Conservation (phyloP, 2,329 filamentous ascomycete species). For the Beauveria rudraprayagi region DNA sequence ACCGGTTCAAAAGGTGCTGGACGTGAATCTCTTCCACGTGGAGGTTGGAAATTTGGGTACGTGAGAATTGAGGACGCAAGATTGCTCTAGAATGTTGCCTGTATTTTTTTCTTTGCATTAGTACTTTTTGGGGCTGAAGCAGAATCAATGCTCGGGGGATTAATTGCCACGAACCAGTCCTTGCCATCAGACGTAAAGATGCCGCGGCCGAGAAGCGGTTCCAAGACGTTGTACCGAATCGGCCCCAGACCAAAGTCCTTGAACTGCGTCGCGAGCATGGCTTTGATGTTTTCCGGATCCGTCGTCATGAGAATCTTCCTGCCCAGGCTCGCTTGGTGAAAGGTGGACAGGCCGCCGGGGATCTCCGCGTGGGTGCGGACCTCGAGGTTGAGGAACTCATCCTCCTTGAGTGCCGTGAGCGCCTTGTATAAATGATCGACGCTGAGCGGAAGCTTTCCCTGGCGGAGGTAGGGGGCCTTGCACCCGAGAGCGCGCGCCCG, state of each 20-base stretch:
- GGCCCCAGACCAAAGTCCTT: slow-evolving; percentile 10
- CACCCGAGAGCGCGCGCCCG: not conserved
- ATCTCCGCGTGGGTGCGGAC: not conserved
- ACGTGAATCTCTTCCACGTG: slow-evolving; percentile 18
- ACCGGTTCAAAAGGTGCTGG: slow-evolving; percentile 5
- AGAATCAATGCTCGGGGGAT: not conserved
- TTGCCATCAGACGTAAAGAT: slow-evolving; percentile 13
- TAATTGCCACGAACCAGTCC: not conserved
- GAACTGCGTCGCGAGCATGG: slow-evolving; percentile 41
- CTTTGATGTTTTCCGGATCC: slow-evolving; percentile 42
- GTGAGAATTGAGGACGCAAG: slow-evolving; percentile 19
- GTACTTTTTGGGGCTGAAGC: not conserved
- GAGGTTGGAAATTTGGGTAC: slow-evolving; percentile 17
- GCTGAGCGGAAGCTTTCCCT: not conserved
- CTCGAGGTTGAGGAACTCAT: slow-evolving; percentile 1
- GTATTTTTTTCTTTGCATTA: not conserved
- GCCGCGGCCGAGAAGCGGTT: slow-evolving; percentile 12
- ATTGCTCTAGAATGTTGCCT: slow-evolving; percentile 27
- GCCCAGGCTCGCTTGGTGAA: slow-evolving; percentile 10
- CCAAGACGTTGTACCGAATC: not conserved
- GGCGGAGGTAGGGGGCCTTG: not conserved
- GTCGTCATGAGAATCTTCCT: slow-evolving; percentile 11
- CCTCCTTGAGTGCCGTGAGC: not conserved
- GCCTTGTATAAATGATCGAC: not conserved
- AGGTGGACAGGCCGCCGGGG: slow-evolving; percentile 1